These are phyloP conservation scores for Dactylellina sp. DNA, from an alignment of 2,329 filamentous ascomycete species.

Conservation along the genomic window DNA sequence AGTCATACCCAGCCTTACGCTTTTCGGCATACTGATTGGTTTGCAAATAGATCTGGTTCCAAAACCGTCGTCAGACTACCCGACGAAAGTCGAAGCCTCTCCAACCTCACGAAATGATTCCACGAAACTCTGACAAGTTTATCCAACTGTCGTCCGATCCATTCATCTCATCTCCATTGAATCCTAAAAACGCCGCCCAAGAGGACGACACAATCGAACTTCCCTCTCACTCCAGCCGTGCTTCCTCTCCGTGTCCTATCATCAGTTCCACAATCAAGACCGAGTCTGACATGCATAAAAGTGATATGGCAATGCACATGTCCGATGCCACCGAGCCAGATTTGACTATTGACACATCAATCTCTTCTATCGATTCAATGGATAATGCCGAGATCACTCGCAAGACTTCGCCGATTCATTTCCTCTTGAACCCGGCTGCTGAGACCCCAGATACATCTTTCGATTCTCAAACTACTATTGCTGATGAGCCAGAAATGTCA, in stretches of 20 bases:
- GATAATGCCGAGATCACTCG: conserved; percentile 28
- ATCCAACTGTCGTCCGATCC: conserved; percentile 56
- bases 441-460: conserved; percentile 44
- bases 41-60: conserved; percentile 60
- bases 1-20: conserved; percentile 13
- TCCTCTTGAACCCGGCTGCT: conserved; percentile 35
- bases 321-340: conserved; percentile 49
- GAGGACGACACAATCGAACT: conserved; percentile 50
- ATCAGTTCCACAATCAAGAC: conserved; percentile 24
- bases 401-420: conserved; percentile 54
- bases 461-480: conserved; percentile 46
- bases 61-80: conserved; percentile 60
- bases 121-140: conserved; percentile 54
- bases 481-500: conserved; percentile 47
- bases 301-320: conserved; percentile 21
- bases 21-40: conserved; percentile 33
- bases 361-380: conserved; percentile 31
- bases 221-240: conserved; percentile 45
- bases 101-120: conserved; percentile 60
- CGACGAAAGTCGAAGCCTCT: conserved; percentile 60
- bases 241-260: conserved; percentile 47
- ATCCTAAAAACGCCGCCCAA: conserved; percentile 31
- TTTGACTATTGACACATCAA: conserved; percentile 20
- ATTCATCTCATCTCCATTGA: conserved; percentile 51
- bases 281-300: conserved; percentile 24